These are phyloP conservation scores for Ophiocordyceps australis DNA, from an alignment of 2,329 filamentous ascomycete species.

Conservation along the genomic window DNA sequence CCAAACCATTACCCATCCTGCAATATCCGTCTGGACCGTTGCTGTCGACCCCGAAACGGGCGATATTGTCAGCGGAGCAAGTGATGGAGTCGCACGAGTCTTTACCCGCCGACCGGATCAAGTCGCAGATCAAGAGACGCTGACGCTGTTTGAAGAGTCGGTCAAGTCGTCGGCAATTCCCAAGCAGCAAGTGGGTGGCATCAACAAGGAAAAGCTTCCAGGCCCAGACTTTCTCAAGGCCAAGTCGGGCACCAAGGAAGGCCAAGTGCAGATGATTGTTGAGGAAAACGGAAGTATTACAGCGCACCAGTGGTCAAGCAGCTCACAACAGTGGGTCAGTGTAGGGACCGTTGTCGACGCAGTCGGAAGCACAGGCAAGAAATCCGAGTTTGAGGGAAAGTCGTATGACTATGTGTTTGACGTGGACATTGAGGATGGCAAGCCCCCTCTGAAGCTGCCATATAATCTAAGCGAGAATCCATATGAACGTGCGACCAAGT, in stretches of 20 bases:
- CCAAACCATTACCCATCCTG: slow-evolving; percentile 92
- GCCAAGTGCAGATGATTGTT: slow-evolving; percentile 82
- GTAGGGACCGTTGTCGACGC: slow-evolving; percentile 92
- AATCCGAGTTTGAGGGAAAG: slow-evolving; percentile 61
- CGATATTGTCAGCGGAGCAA: slow-evolving; percentile 87
- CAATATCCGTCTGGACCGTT: slow-evolving; percentile 90
- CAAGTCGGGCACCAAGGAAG: slow-evolving; percentile 84
- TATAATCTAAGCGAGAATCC: slow-evolving; percentile 88
- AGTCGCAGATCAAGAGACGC: slow-evolving; percentile 46
- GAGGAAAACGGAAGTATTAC: slow-evolving; percentile 67
- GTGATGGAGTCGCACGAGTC: slow-evolving; percentile 68
- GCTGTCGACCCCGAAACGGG: slow-evolving; percentile 67
- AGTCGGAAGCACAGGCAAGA: slow-evolving; percentile 64
- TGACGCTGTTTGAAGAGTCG: slow-evolving; percentile 63
- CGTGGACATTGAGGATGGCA: slow-evolving; percentile 88
- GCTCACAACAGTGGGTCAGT: slow-evolving; percentile 58
- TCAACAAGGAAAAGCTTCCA: slow-evolving; percentile 86
- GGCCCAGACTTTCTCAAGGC: slow-evolving; percentile 71
- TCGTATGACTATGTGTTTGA: slow-evolving; percentile 96
- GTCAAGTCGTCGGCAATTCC: slow-evolving; percentile 75
- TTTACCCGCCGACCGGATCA: slow-evolving; percentile 61
- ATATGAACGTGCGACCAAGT: slow-evolving; percentile 81
- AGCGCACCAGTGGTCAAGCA: slow-evolving; percentile 71
- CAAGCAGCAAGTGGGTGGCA: slow-evolving; percentile 61
- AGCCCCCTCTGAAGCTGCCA: slow-evolving; percentile 81